Evolutionary conservation across 768 basidiomycete genomes (phyloP).

Genomic region (Tylopilus plumbeoviolaceoides): DNA sequence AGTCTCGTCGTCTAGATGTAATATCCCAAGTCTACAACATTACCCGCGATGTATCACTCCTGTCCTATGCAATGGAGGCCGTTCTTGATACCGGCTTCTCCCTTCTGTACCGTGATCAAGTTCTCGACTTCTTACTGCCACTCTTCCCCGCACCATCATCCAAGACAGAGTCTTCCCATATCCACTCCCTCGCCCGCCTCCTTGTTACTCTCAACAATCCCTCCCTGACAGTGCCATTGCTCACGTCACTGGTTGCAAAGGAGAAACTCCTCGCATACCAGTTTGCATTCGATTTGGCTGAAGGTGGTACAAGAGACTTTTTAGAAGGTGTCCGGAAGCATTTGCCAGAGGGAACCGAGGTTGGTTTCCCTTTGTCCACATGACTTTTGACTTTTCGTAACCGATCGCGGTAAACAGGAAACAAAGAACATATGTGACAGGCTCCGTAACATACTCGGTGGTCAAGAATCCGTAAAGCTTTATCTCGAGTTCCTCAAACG

Average conservation of each 20-base stretch:
- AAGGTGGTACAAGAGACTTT: constrained; percentile 92
- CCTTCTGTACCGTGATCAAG: constrained; percentile 78
- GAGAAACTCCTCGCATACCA: constrained; percentile 86
- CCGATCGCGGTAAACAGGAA: constrained; percentile 36
- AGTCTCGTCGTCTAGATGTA: constrained; percentile 84
- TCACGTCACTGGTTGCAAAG: constrained; percentile 65
- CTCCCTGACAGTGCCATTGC: constrained; percentile 69
- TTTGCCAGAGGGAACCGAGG: constrained; percentile 65
- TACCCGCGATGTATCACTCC: constrained; percentile 70
- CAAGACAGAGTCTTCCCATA: constrained; percentile 70
- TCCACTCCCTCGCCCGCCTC: constrained; percentile 80
- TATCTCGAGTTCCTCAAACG: constrained; percentile 95
- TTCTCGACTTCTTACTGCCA: constrained; percentile 74
- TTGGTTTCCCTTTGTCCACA: constrained; percentile 29
- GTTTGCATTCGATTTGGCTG: constrained; percentile 91
- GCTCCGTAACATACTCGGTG: constrained; percentile 78
- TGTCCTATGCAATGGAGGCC: constrained; percentile 91
- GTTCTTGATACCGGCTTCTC: constrained; percentile 88
- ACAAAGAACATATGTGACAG: constrained; percentile 66
- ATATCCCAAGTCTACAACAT: constrained; percentile 72
- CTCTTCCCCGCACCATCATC: constrained; percentile 77
- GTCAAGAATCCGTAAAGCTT: constrained; percentile 87
- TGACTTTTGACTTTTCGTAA: constrained; percentile 3
- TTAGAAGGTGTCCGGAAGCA: constrained; percentile 69
- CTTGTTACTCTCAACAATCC: constrained; percentile 85